phyloP scores from a whole-genome alignment of 129 eudicot genomes.

The Rutidosis leptorrhynchoides region DNA sequence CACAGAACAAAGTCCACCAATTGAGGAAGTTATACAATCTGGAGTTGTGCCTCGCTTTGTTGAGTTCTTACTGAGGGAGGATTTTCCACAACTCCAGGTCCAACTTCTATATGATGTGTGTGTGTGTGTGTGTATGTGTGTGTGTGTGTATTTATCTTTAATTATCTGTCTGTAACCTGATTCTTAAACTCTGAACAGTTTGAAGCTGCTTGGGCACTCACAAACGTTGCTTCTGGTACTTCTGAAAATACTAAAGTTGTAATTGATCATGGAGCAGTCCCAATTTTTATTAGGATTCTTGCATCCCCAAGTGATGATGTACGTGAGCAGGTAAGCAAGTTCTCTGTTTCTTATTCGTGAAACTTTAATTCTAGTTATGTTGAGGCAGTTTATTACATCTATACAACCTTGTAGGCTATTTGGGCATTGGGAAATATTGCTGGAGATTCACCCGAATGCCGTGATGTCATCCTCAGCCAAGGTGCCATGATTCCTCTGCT shows the following conservation, averaged over 20 bases:
- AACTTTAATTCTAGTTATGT: neutral
- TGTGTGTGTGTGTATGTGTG: too few species aligned
- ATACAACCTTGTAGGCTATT: slow-evolving; percentile 53
- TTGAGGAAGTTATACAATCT: slow-evolving; percentile 24
- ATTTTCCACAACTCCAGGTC: slow-evolving; percentile 22
- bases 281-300: slow-evolving; percentile 73
- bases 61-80: slow-evolving; percentile 18
- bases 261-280: slow-evolving; percentile 77
- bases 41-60: slow-evolving; percentile 21
- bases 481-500: slow-evolving; percentile 74
- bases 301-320: slow-evolving; percentile 79
- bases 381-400: neutral
- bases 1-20: slow-evolving; percentile 19
- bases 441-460: slow-evolving; percentile 76
- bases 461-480: slow-evolving; percentile 68
- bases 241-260: slow-evolving; percentile 76
- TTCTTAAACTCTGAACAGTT: slow-evolving; percentile 31
- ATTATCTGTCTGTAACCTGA: neutral
- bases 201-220: slow-evolving; percentile 94
- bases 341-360: neutral
- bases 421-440: slow-evolving; percentile 95
- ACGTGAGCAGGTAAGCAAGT: slow-evolving; percentile 64
- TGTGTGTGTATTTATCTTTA: too few species aligned
- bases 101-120: neutral
- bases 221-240: slow-evolving; percentile 81